Percentiles rank a stretch among this genome's conserved stretches.
Evolutionary conservation across 108 stramenopile genomes (phyloP).

Genomic region (Aurantiochytrium sp.): DNA sequence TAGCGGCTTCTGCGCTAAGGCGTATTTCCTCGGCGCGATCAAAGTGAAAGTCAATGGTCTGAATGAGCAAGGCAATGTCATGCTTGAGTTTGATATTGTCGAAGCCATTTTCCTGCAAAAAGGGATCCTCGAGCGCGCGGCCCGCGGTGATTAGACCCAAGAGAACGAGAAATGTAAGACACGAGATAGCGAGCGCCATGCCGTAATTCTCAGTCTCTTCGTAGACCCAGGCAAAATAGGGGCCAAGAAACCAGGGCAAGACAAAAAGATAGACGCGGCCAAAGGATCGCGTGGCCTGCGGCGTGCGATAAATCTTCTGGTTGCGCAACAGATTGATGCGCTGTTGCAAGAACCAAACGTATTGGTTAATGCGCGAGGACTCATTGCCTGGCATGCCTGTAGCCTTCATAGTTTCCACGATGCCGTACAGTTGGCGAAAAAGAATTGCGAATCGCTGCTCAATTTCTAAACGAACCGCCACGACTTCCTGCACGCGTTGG

Average conservation of each 20-base stretch:
- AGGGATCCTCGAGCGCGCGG: not conserved
- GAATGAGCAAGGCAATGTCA: not conserved
- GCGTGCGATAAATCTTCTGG: not conserved
- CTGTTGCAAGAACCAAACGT: not conserved
- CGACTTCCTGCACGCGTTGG: not conserved
- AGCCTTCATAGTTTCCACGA: not conserved
- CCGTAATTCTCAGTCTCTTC: not conserved
- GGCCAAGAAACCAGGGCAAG: not conserved
- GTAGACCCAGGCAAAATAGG: slow-evolving; percentile 10
- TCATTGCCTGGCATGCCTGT: not conserved
- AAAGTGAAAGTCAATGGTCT: not conserved
- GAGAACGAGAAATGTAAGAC: not conserved
- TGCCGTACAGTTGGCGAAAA: not conserved
- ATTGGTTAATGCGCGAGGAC: not conserved
- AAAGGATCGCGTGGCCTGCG: not conserved
- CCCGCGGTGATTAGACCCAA: not conserved
- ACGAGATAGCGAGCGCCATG: not conserved
- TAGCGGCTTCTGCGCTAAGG: not conserved
- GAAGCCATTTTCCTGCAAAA: not conserved
- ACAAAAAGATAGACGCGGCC: not conserved
- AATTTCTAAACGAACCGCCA: not conserved
- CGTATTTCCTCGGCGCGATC: not conserved
- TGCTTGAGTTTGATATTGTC: not conserved
- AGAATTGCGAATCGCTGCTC: not conserved
- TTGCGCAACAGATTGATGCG: not conserved